A percentile compares a stretch with the other conserved stretches of the same genome.
Evolutionary conservation across 2,329 filamentous ascomycete genomes (phyloP).

Genomic region (Aspergillus tanneri): DNA sequence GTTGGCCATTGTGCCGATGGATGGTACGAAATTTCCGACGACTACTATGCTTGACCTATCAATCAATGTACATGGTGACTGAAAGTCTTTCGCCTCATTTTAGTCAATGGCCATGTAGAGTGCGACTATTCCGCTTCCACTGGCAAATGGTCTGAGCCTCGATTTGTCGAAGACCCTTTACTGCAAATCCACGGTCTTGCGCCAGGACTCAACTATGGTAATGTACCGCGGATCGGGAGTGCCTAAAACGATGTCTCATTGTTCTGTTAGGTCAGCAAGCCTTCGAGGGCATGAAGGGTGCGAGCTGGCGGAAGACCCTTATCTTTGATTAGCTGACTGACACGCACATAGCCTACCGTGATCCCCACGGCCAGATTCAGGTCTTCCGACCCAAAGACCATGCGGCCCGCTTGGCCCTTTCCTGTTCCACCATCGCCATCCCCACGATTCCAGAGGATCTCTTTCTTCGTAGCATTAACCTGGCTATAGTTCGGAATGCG

Average conservation of each 20-base stretch:
- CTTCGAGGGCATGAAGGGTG: constrained; percentile 54
- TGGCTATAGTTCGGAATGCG: constrained; percentile 2
- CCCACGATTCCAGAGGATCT: constrained; percentile 29
- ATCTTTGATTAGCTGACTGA: background rate
- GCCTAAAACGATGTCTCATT: background rate
- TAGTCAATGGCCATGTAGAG: constrained; percentile 4
- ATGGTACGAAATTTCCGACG: background rate
- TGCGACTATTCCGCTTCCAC: background rate
- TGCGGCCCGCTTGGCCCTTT: constrained; percentile 30
- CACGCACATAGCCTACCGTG: constrained; percentile 17
- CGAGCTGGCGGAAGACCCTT: background rate
- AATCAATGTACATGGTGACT: no score
- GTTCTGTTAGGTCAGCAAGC: constrained; percentile 47
- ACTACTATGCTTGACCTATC: background rate
- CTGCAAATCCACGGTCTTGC: constrained; percentile 56
- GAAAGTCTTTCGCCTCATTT: background rate
- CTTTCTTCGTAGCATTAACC: constrained; percentile 21
- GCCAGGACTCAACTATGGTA: constrained; percentile 52
- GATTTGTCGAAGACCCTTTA: constrained; percentile 53
- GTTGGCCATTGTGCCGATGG: background rate
- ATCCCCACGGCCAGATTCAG: constrained; percentile 25
- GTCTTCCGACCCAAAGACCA: constrained; percentile 35
- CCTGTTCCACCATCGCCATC: constrained; percentile 30
- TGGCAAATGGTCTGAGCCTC: constrained; percentile 48
- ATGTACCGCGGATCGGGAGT: background rate